A percentile compares a stretch with the other conserved stretches of the same genome.
These are phyloP conservation scores for Simmondsia chinensis DNA, from an alignment of 148 eudicot genomes.

Conservation along the genomic window DNA sequence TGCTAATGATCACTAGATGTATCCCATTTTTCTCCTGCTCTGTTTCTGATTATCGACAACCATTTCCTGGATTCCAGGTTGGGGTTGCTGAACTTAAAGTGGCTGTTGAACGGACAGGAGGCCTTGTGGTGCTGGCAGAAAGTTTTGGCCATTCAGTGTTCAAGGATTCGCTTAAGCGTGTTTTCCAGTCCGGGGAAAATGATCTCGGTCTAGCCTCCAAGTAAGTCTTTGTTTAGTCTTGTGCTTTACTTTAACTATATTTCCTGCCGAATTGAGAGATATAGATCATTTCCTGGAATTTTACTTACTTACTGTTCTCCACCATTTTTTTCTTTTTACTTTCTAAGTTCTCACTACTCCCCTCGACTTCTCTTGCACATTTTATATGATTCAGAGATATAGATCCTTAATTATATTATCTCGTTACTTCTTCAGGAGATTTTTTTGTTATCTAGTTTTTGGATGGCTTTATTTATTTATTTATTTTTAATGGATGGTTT, in stretches of 20 bases:
- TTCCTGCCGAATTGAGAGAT: neutral
- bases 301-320: too few relatives aligned
- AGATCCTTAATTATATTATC: too few relatives aligned
- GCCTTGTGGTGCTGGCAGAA: slow-evolving; percentile 93
- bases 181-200: slow-evolving; percentile 66
- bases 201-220: slow-evolving; percentile 88
- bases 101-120: slow-evolving; percentile 91
- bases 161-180: slow-evolving; percentile 76
- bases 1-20: too few relatives aligned
- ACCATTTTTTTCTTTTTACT: too few relatives aligned
- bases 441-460: too few relatives aligned
- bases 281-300: neutral
- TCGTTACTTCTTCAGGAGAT: too few relatives aligned
- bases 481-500: too few relatives aligned
- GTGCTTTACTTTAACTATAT: neutral
- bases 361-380: too few relatives aligned
- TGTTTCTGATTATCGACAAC: too few relatives aligned
- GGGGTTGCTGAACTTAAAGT: slow-evolving; percentile 96
- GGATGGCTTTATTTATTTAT: neutral
- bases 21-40: too few relatives aligned
- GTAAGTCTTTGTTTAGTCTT: slow-evolving; percentile 36
- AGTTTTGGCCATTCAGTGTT: slow-evolving; percentile 98
- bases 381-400: too few relatives aligned
- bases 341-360: too few relatives aligned
- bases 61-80: slow-evolving; percentile 37